phyloP scores from a whole-genome alignment of 2,329 filamentous ascomycete genomes.

The Diplodia sapinea region DNA sequence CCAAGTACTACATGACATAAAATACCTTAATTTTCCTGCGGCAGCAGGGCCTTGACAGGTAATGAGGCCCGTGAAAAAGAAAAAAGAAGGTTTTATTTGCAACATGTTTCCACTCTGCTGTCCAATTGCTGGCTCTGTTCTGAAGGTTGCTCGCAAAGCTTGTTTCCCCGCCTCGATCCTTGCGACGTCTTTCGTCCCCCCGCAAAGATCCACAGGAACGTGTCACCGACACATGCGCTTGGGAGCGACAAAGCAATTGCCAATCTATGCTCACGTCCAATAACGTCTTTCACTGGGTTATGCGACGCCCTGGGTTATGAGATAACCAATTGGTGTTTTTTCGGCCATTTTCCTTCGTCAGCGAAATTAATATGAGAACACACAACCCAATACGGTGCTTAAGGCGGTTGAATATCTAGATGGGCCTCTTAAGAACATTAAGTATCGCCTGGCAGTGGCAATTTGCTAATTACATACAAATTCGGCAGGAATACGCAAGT shows the following conservation, averaged over 20 bases:
- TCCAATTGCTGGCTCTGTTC: not conserved
- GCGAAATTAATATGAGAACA: too few relatives aligned
- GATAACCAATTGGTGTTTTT: too few relatives aligned
- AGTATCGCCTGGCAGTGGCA: too few relatives aligned
- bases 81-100: not conserved
- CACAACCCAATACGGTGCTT: too few relatives aligned
- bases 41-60: not conserved
- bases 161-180: not conserved
- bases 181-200: not conserved
- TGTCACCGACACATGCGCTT: not conserved
- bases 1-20: constrained; percentile 68
- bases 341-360: too few relatives aligned
- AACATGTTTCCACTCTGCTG: not conserved
- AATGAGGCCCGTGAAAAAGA: not conserved
- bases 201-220: constrained; percentile 8
- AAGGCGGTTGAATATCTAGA: too few relatives aligned
- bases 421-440: too few relatives aligned
- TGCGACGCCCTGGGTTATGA: too few relatives aligned
- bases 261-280: not conserved
- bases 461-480: too few relatives aligned
- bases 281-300: too few relatives aligned
- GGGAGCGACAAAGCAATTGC: not conserved
- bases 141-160: constrained; percentile 1
- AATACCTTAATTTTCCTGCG: not conserved
- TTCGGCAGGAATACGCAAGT: too few relatives aligned